Base-by-base conservation (phyloP, 768 basidiomycete species). In the Hygrocybe punicea region DNA sequence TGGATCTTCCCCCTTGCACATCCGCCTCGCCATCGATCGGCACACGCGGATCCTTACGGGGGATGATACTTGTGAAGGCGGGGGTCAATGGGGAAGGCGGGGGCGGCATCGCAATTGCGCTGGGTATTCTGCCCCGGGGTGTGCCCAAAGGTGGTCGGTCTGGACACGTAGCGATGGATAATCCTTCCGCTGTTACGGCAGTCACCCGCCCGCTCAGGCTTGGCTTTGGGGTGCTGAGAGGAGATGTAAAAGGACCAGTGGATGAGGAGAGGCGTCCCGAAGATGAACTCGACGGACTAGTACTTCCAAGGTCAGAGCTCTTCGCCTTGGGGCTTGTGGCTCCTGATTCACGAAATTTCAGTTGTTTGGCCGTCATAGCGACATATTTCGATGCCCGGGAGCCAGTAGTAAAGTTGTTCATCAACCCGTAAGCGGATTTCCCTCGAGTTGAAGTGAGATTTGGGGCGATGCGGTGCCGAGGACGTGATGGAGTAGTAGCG, bases 371-470 rank as follows among this genome's bases (percentile, higher is more conserved):
- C 1, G 91, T 94, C 82, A 93, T 84, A 14, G 85, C 84, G 33
- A 87, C 76, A 67, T 93, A 94, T 69, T 87, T 89, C 42, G 89
- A 87, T 9, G 93, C 92, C 45, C 93, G 78, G 2, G 91, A 91
- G 3, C 92, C 92, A 6, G 84, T 85, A 3, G 92, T 91, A 57
- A 94, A 85, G 62, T 75, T 73, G 65, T 75, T 70, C 6, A 70
- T 62, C 21, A 73, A 70, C 57, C 69, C 63, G 53, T 76, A 55
- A 52, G 69, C 60, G 58, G 64, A 67, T 56, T 68, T 57, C n/a
- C 34, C 45, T 53, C 70, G 70, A 11, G 67, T 56, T 13, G 68
- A 62, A 3, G 69, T 69, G 9, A 73, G 69, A 56, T 76, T 79
- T 4, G 65, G 67, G 46, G 66, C 58, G 40, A 58, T 63, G 37